phyloP scores from a whole-genome alignment of 805 yeast genomes.

The Nakazawaea molendinolei region DNA sequence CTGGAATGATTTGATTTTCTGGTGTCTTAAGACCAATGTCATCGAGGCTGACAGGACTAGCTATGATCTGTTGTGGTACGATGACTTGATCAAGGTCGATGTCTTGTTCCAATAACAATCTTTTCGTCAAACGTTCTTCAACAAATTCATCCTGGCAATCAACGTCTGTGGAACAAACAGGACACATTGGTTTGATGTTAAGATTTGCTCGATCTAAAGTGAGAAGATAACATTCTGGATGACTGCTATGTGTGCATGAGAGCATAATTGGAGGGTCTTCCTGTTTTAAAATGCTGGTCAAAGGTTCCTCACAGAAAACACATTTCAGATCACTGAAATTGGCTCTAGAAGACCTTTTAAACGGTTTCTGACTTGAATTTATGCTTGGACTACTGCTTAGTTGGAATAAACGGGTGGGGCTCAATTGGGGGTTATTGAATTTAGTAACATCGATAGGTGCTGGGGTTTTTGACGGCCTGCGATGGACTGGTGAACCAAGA shows the following conservation, averaged over 20 bases:
- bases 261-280: constrained; percentile 11
- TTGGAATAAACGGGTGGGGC: neutral
- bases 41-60: neutral
- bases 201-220: constrained; percentile 2
- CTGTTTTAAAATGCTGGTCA: constrained; percentile 6
- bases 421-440: no score
- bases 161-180: constrained; percentile 1
- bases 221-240: constrained; percentile 11
- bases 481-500: no score
- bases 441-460: no score
- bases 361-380: neutral
- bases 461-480: no score
- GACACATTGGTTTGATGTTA: constrained; percentile 2
- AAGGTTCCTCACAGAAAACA: constrained; percentile 11
- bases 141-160: constrained; percentile 4
- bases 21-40: neutral
- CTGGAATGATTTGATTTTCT: neutral
- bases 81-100: no score
- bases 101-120: constrained; percentile 3
- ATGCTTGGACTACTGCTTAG: neutral
- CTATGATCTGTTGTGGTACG: no score
- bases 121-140: constrained; percentile 3
- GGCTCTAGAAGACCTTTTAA: constrained; percentile 3
- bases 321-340: constrained; percentile 9
- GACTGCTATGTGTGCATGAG: constrained; percentile 12